Base-by-base conservation (phyloP, 805 yeast species). In the Zygotorulaspora danielsina region DNA sequence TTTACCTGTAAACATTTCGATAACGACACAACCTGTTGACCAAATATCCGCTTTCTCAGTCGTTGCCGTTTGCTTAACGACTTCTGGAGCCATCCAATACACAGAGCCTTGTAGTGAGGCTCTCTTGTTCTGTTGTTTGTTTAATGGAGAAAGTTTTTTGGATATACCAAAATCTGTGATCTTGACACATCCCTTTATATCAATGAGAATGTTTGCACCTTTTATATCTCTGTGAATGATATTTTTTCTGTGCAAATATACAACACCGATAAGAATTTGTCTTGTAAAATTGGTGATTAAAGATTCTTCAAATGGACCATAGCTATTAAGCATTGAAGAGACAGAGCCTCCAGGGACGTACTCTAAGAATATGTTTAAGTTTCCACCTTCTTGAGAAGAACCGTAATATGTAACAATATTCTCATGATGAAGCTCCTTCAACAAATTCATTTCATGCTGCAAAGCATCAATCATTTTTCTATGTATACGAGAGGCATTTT, bases 1-100 rank as follows among this genome's bases (percentile, higher is more conserved):
- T 41, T 79, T 79, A 2, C 96, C 97, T 0, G 98, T 88, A 53
- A 86, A 81, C 95, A 93, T 88, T 62, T 93, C 98, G 22, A 93
- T 81, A 10, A 90, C 76, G 18, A 93, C 72, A 61, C 97, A 93
- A 0, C 97, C 98, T 7, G 94, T 82, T 0, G 96, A 86, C 98
- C 98, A 93, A 18, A 93, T 87, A 60, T 93, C 98, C 0, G 96
- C 95, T 61, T 86, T 87, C 26, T 83, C 80, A 1, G 97, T 90
- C 38, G 90, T 85, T 0, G 88, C 85, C 2, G 85, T 81, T 56
- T 89, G 97, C 54, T 88, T 86, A 12, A 93, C 97, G 6, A 93
- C 97, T 59, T 93, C 98, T 0, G 98, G 98, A 0, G 98, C 97
- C 98, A 93, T 93, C 97, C 98, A 93, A 57, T 82, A 93, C 0